These are phyloP conservation scores for Pleurotus pulmonarius DNA, from an alignment of 768 basidiomycete genomes.

Conservation along the genomic window DNA sequence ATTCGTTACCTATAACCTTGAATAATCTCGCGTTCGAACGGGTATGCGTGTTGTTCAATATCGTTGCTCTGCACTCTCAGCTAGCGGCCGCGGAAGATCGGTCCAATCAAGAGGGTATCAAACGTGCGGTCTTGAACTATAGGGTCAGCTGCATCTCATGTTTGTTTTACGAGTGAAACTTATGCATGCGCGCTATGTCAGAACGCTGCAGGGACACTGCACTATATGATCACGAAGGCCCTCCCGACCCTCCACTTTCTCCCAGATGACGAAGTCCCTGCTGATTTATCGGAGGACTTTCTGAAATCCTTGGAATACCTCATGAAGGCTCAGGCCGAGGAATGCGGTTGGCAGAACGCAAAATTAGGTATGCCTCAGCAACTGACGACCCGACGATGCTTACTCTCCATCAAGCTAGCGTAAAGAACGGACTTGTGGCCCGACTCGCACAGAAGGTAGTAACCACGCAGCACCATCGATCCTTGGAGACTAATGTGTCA, in stretches of 20 bases:
- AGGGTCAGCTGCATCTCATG: slow-evolving; percentile 42
- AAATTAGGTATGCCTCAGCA: slow-evolving; percentile 56
- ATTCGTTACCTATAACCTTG: slow-evolving; percentile 55
- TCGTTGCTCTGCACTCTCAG: slow-evolving; percentile 83
- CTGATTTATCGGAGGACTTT: slow-evolving; percentile 65
- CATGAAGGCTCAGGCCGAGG: slow-evolving; percentile 93
- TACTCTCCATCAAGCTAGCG: slow-evolving; percentile 40
- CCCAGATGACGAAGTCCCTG: slow-evolving; percentile 44
- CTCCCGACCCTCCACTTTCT: slow-evolving; percentile 48
- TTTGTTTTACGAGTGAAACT: slow-evolving; percentile 6
- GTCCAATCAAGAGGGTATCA: slow-evolving; percentile 74
- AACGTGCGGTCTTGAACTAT: slow-evolving; percentile 66
- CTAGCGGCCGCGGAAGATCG: slow-evolving; percentile 72
- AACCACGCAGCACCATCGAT: not conserved
- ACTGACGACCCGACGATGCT: slow-evolving; percentile 6
- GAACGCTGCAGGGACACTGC: slow-evolving; percentile 73
- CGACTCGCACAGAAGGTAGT: slow-evolving; percentile 74
- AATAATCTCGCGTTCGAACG: slow-evolving; percentile 81
- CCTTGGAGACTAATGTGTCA: slow-evolving; percentile 6
- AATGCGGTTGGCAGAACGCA: slow-evolving; percentile 94
- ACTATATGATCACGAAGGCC: slow-evolving; percentile 51
- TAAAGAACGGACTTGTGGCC: slow-evolving; percentile 80
- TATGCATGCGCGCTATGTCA: slow-evolving; percentile 11
- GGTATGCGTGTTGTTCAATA: slow-evolving; percentile 76
- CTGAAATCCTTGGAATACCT: slow-evolving; percentile 64